Evolutionary conservation across 2,329 filamentous ascomycete species (phyloP).

Genomic region (Fusarium hainanense): DNA sequence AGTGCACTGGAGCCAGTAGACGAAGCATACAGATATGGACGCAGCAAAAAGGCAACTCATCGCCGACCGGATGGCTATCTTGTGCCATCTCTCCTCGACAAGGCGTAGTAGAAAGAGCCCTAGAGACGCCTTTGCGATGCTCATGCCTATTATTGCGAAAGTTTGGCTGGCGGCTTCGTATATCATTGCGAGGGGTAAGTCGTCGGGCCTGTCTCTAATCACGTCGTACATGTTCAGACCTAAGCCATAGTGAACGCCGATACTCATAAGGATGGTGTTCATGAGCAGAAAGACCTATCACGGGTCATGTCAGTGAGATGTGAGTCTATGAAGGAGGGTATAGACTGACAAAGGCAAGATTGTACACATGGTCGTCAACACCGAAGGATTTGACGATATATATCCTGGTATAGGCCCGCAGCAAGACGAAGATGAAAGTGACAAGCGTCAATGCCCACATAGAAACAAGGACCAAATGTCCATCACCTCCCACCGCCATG

Average conservation of each 20-base stretch:
- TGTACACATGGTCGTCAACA: constrained; percentile 52
- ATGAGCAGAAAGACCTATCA: constrained; percentile 44
- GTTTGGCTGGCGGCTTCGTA: constrained; percentile 50
- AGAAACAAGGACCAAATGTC: constrained; percentile 37
- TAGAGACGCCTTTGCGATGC: constrained; percentile 53
- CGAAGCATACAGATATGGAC: constrained; percentile 28
- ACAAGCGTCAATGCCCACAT: constrained; percentile 46
- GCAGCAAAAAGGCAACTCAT: constrained; percentile 40
- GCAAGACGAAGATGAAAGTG: constrained; percentile 47
- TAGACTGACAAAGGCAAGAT: constrained; percentile 30
- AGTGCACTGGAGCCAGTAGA: constrained; percentile 34
- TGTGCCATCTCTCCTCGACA: constrained; percentile 50
- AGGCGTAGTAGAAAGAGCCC: constrained; percentile 55
- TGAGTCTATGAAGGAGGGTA: neutral
- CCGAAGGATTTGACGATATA: constrained; percentile 47
- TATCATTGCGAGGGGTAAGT: constrained; percentile 44
- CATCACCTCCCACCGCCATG: constrained; percentile 37
- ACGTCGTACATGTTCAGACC: constrained; percentile 47
- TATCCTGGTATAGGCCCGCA: constrained; percentile 53
- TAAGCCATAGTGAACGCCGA: constrained; percentile 50
- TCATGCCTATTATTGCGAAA: constrained; percentile 54
- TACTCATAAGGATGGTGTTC: constrained; percentile 49
- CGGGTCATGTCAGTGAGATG: neutral
- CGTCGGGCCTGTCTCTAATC: constrained; percentile 28
- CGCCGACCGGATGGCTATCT: constrained; percentile 50